These are phyloP conservation scores for Spergularia azorica DNA, from an alignment of 179 eudicot species.

Conservation along the genomic window DNA sequence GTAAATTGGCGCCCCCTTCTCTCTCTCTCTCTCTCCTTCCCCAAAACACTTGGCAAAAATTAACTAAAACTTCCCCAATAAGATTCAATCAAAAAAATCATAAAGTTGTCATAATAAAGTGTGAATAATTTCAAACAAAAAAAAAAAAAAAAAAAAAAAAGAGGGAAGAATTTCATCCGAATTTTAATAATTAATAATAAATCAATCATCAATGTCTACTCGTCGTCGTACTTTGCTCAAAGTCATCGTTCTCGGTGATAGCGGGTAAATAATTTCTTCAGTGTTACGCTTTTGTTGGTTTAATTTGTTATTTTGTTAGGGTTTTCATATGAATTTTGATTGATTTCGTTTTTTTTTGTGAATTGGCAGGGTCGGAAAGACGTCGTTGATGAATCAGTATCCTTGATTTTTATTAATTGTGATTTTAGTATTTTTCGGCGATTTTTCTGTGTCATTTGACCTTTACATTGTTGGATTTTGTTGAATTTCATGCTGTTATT, in stretches of 20 bases:
- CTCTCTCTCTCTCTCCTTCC: too few species aligned
- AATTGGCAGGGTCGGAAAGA: constrained; percentile 49
- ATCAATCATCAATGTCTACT: constrained; percentile 35
- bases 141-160: too few species aligned
- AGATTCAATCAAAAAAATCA: too few species aligned
- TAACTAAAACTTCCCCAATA: too few species aligned
- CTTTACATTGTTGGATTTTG: neutral
- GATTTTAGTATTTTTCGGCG: neutral
- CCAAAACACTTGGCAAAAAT: too few species aligned
- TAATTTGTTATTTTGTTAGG: constrained; percentile 1
- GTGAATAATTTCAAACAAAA: too few species aligned
- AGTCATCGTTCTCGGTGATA: constrained; percentile 51
- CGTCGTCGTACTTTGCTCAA: constrained; percentile 51
- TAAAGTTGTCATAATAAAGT: too few species aligned
- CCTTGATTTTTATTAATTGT: constrained; percentile 22
- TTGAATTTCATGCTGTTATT: neutral
- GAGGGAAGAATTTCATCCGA: too few species aligned
- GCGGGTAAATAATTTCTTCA: constrained; percentile 32
- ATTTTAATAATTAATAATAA: too few species aligned
- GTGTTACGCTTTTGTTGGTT: neutral
- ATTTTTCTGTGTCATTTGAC: neutral
- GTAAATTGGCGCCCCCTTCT: too few species aligned
- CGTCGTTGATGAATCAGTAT: constrained; percentile 57
- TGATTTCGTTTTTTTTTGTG: neutral
- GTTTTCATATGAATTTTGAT: neutral